A percentile compares a stretch with the other conserved stretches of the same genome.
These are phyloP conservation scores for Hericium coralloides DNA, from an alignment of 768 basidiomycete genomes.

Conservation along the genomic window DNA sequence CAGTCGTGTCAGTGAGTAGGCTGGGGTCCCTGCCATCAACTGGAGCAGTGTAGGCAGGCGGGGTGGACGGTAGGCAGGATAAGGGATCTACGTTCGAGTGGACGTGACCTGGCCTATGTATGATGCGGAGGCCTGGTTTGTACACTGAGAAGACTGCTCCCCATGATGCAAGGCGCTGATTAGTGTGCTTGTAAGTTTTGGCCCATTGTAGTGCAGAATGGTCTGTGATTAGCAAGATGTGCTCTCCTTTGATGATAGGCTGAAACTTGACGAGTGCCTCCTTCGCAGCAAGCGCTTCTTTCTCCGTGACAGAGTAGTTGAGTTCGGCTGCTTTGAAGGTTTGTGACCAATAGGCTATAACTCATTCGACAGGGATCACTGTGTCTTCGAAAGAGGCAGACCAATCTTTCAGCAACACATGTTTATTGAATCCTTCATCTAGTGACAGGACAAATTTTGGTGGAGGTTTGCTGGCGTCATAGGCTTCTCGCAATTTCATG, in stretches of 20 bases:
- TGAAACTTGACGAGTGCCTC: conserved; percentile 30
- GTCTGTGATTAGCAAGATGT: conserved; percentile 18
- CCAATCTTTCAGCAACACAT: background rate
- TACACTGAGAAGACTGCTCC: conserved; percentile 25
- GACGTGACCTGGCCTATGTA: conserved; percentile 23
- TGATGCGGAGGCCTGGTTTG: conserved; percentile 19
- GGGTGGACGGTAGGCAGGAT: conserved; percentile 7
- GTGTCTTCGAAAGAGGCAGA: conserved; percentile 12
- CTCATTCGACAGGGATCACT: conserved; percentile 11
- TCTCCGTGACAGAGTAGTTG: conserved; percentile 29
- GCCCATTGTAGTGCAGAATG: conserved; percentile 19
- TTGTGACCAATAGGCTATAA: conserved; percentile 14
- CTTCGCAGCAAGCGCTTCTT: conserved; percentile 30
- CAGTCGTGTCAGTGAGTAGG: background rate
- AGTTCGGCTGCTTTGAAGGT: conserved; percentile 12
- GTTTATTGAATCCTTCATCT: background rate
- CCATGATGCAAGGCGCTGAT: conserved; percentile 21
- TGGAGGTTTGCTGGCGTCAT: background rate
- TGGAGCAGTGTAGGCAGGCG: background rate
- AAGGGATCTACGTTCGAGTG: conserved; percentile 26
- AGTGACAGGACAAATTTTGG: background rate
- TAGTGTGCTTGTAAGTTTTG: conserved; percentile 16
- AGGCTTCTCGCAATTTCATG: conserved; percentile 1
- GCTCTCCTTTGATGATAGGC: conserved; percentile 27
- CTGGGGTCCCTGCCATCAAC: background rate